Evolutionary conservation across 2,329 filamentous ascomycete genomes (phyloP), one percentile per base, ranked within the genome.

Genomic region (Fusarium anguioides): DNA sequence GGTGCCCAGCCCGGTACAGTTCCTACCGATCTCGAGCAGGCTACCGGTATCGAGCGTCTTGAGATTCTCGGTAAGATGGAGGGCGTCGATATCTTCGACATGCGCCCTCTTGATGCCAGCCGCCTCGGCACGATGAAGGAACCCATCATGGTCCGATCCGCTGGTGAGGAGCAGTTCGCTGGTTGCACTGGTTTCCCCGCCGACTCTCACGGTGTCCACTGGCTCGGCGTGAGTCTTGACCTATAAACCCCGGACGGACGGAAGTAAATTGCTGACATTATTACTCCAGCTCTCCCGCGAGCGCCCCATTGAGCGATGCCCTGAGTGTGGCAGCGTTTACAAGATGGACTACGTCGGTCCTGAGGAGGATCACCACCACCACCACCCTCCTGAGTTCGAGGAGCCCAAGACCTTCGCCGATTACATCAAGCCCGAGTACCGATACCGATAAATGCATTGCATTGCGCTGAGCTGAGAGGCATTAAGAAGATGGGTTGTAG

Each of bases 1-100:
- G 96, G 96, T 84, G 94, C 91, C 75, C 81, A 87, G 74, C 83
- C 89, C 69, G 95, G 96, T 78, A 92, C 91, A 79, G 85, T 99
- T 72, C 93, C 96, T 72, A 96, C 93, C 83, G 96, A 99, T 82
- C 82, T 97, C 79, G 94, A 98, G 81, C 96, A 99, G 82, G 84
- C 96, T 62, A 98, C 96, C 74, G 96, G 96, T 92, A 87, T 98
- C 63, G 96, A 99, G 87, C 94, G 96, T 88, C 88, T 99, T 74
- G 96, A 99, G 84, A 96, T 99, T 77, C 87, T 99, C 80, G 96
- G 96, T 83, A 99, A 99, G 89, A 97, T 98, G 91, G 93, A 98
- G 86, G 94, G 96, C 72, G 85, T 97, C 75, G 96, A 99, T 79
- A 86, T 98, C 79, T 99, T 99, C 85, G 94, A 99, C 84, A 97